These are phyloP conservation scores for Torulaspora franciscae DNA, from an alignment of 805 yeast genomes.

Conservation along the genomic window DNA sequence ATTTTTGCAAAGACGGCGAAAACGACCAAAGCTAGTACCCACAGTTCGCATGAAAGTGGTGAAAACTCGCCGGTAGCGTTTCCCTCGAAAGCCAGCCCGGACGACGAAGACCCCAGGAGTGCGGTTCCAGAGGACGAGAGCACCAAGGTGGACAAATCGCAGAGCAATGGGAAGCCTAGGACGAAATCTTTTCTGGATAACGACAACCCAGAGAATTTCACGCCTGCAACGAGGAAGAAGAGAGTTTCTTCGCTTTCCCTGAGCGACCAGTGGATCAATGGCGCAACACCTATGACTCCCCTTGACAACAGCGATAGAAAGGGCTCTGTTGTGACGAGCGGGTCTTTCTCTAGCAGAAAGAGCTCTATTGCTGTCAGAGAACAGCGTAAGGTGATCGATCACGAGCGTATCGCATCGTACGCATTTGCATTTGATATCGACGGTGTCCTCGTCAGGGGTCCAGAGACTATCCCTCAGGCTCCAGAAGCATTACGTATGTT, in stretches of 20 bases:
- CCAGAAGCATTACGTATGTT: conserved; percentile 64
- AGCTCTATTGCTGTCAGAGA: conserved; percentile 38
- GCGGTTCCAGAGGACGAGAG: conserved; percentile 9
- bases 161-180: conserved; percentile 20
- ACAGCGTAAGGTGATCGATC: conserved; percentile 53
- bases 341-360: conserved; percentile 13
- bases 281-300: conserved; percentile 29
- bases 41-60: conserved; percentile 10
- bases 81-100: conserved; percentile 6
- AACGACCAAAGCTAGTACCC: conserved; percentile 4
- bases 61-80: conserved; percentile 14
- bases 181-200: conserved; percentile 56
- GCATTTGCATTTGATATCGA: conserved; percentile 93
- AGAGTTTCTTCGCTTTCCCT: conserved; percentile 62
- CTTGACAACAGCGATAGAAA: conserved; percentile 13
- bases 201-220: conserved; percentile 65
- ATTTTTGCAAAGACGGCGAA: conserved; percentile 6
- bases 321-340: conserved; percentile 10
- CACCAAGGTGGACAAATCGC: conserved; percentile 2
- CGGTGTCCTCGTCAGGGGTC: conserved; percentile 84
- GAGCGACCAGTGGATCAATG: conserved; percentile 59
- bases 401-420: conserved; percentile 68
- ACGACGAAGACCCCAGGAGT: conserved; percentile 13
- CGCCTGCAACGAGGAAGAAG: conserved; percentile 57
- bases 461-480: conserved; percentile 78